Evolutionary conservation across 495 filamentous ascomycete species (phyloP).

Genomic region (Astrothelium macrocarpum): DNA sequence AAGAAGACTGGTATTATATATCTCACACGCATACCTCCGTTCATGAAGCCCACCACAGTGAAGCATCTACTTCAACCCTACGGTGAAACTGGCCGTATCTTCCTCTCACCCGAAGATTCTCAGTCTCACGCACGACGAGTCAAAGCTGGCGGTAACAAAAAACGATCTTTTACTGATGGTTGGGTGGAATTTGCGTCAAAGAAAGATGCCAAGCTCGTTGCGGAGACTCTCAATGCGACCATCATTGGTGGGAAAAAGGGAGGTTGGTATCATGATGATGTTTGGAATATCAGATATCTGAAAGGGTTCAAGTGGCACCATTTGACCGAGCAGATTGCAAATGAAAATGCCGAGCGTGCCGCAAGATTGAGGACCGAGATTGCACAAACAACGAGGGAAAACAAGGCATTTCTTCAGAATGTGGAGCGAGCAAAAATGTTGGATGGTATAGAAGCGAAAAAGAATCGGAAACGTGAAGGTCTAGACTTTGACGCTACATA

Average conservation of each 20-base stretch:
- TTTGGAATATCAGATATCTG: conserved; percentile 82
- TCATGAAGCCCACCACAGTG: conserved; percentile 81
- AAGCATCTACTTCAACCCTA: conserved; percentile 67
- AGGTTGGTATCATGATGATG: conserved; percentile 82
- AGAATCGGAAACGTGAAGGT: conserved; percentile 50
- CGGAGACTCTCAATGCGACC: conserved; percentile 74
- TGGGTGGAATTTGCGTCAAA: conserved; percentile 84
- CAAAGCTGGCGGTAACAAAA: conserved; percentile 72
- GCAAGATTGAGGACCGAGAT: conserved; percentile 74
- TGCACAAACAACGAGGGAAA: conserved; percentile 64
- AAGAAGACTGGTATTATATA: conserved; percentile 72
- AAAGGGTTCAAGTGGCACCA: conserved; percentile 75
- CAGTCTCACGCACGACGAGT: conserved; percentile 49
- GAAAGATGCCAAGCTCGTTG: conserved; percentile 70
- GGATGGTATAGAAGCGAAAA: conserved; percentile 30
- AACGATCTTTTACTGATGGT: conserved; percentile 76
- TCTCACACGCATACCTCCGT: conserved; percentile 82
- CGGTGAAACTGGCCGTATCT: conserved; percentile 73
- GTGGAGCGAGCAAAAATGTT: conserved; percentile 52
- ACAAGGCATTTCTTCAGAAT: conserved; percentile 71
- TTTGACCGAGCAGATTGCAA: conserved; percentile 57
- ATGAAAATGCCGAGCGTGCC: conserved; percentile 75
- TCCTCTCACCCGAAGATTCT: conserved; percentile 72
- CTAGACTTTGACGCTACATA: neutral
- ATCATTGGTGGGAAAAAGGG: conserved; percentile 83